Conservation (phyloP, 495 filamentous ascomycete species). For the Podospora pseudocomata region DNA sequence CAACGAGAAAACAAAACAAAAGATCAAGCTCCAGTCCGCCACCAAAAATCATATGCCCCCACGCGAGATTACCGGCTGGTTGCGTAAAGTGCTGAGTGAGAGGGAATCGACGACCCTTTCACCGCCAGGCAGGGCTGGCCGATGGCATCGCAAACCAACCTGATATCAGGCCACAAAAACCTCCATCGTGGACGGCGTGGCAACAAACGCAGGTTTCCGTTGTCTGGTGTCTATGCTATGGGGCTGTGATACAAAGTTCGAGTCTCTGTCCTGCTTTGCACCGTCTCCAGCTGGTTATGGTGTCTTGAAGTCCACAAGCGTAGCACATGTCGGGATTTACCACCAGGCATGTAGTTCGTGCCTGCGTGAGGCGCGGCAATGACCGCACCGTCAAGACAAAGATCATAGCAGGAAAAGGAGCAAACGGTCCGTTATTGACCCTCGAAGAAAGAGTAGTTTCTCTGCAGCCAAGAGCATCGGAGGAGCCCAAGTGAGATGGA, state of each 20-base stretch:
- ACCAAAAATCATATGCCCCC: too few relatives aligned
- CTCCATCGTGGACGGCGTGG: neutral
- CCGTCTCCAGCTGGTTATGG: neutral
- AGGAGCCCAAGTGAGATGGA: neutral
- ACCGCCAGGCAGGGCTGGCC: neutral
- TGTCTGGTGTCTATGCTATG: neutral
- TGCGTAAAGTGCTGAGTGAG: neutral
- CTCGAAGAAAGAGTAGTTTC: neutral
- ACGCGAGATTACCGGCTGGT: too few relatives aligned
- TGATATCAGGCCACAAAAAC: neutral
- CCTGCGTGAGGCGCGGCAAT: neutral
- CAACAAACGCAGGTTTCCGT: neutral
- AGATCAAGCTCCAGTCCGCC: too few relatives aligned
- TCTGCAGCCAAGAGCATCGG: neutral
- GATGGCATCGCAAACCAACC: neutral
- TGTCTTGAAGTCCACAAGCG: neutral
- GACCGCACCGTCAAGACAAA: neutral
- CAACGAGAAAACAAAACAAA: too few relatives aligned
- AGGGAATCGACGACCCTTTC: neutral
- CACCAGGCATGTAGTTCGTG: neutral
- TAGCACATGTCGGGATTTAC: neutral
- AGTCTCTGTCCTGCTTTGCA: neutral
- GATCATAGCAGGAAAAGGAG: neutral
- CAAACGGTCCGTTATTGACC: neutral
- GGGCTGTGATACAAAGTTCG: neutral